Percentiles rank a stretch among this genome's conserved stretches.
phyloP scores from a whole-genome alignment of 2,329 filamentous ascomycete species.

The Massarina eburnea region DNA sequence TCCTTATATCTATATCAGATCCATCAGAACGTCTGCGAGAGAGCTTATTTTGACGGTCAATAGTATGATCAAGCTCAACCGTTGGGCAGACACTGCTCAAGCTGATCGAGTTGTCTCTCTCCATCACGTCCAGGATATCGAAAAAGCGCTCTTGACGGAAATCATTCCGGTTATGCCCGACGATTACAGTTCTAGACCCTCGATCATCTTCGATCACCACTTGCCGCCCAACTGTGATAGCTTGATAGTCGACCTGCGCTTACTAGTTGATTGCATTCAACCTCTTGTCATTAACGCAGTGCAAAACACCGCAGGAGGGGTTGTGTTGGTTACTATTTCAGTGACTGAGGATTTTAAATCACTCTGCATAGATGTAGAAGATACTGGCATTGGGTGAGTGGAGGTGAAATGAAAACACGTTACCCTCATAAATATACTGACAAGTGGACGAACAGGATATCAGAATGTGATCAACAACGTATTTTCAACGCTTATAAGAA shows the following conservation, averaged over 20 bases:
- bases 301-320: constrained; percentile 44
- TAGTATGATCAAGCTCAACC: constrained; percentile 47
- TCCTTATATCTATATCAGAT: constrained; percentile 31
- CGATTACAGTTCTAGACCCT: constrained; percentile 26
- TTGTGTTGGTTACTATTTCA: constrained; percentile 40
- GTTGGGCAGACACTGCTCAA: constrained; percentile 42
- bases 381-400: constrained; percentile 48
- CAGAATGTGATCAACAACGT: constrained; percentile 34
- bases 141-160: constrained; percentile 36
- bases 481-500: constrained; percentile 52
- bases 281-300: constrained; percentile 48
- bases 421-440: no score
- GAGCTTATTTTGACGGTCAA: constrained; percentile 51
- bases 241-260: constrained; percentile 40
- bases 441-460: no score
- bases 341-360: constrained; percentile 30
- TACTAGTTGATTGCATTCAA: constrained; percentile 49
- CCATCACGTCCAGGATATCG: constrained; percentile 35
- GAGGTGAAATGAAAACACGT: no score
- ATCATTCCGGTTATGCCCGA: constrained; percentile 31
- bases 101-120: constrained; percentile 22
- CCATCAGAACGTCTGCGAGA: constrained; percentile 45
- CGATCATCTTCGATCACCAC: constrained; percentile 38
- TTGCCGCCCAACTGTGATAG: constrained; percentile 32
- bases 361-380: constrained; percentile 46